phyloP scores from a whole-genome alignment of 495 filamentous ascomycete genomes.

The Penicillium paxilli region DNA sequence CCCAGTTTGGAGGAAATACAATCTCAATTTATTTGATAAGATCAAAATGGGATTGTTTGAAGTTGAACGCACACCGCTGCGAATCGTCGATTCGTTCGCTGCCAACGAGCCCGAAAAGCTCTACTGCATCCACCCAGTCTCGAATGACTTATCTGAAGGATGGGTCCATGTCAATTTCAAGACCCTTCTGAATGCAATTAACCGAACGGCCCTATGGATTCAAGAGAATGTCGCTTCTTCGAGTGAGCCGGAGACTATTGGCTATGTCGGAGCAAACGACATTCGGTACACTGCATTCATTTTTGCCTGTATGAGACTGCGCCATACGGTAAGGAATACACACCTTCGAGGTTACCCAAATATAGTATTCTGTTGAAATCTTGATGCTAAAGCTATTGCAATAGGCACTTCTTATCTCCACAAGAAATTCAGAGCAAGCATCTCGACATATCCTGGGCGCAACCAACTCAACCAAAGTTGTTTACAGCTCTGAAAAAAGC shows the following conservation, averaged over 20 bases:
- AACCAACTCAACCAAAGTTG: conserved; percentile 32
- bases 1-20: neutral
- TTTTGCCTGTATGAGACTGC: conserved; percentile 27
- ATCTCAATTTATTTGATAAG: neutral
- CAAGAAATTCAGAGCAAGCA: conserved; percentile 38
- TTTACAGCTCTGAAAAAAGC: conserved; percentile 18
- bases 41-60: conserved; percentile 3
- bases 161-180: conserved; percentile 50
- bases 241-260: conserved; percentile 19
- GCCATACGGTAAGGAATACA: conserved; percentile 14
- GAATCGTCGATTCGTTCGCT: conserved; percentile 46
- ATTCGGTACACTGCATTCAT: conserved; percentile 25
- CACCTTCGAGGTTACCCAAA: neutral
- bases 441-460: conserved; percentile 31
- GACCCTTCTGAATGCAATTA: conserved; percentile 52
- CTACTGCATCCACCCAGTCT: conserved; percentile 43
- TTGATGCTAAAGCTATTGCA: neutral
- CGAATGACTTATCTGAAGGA: conserved; percentile 46
- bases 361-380: neutral
- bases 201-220: conserved; percentile 51
- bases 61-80: conserved; percentile 1
- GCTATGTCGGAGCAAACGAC: conserved; percentile 34
- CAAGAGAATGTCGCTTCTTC: conserved; percentile 29
- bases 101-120: conserved; percentile 35
- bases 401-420: conserved; percentile 32